phyloP scores from a whole-genome alignment of 208 protist genomes.

The Crithidia thermophila region DNA sequence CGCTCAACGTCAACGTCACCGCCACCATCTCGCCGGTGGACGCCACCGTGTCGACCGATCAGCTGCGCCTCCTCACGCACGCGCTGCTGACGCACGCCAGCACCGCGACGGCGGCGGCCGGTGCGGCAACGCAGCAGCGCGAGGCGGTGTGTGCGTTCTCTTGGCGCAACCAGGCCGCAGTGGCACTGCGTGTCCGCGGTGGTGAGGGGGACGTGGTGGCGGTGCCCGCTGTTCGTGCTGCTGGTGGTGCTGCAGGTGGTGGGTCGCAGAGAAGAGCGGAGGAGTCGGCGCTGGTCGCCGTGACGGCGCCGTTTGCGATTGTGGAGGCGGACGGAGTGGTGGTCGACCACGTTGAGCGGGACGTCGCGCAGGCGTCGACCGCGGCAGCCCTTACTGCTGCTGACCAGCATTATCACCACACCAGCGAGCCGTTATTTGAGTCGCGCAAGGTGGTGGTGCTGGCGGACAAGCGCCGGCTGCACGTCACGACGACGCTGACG shows the following conservation, averaged over 20 bases:
- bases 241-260: too few species aligned
- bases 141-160: not conserved
- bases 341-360: slow-evolving; percentile 30
- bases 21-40: slow-evolving; percentile 38
- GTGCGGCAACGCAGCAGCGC: not conserved
- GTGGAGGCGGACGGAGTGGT: slow-evolving; percentile 20
- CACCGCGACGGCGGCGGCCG: not conserved
- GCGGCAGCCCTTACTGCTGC: not conserved
- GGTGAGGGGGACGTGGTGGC: slow-evolving; percentile 6
- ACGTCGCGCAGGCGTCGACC: not conserved
- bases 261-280: not conserved
- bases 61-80: slow-evolving; percentile 24
- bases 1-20: slow-evolving; percentile 27
- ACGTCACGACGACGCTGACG: slow-evolving; percentile 23
- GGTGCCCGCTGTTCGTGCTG: slow-evolving; percentile 1
- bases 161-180: slow-evolving; percentile 13
- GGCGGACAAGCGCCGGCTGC: slow-evolving; percentile 27
- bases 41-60: slow-evolving; percentile 26
- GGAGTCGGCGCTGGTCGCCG: not conserved
- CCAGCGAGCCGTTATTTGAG: slow-evolving; percentile 11
- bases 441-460: slow-evolving; percentile 14
- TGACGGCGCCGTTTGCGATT: slow-evolving; percentile 6
- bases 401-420: too few species aligned
- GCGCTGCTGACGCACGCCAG: not conserved
- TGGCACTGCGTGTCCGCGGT: slow-evolving; percentile 18